phyloP scores from a whole-genome alignment of 305 asterid genomes.

The Caryopteris hybrid region DNA sequence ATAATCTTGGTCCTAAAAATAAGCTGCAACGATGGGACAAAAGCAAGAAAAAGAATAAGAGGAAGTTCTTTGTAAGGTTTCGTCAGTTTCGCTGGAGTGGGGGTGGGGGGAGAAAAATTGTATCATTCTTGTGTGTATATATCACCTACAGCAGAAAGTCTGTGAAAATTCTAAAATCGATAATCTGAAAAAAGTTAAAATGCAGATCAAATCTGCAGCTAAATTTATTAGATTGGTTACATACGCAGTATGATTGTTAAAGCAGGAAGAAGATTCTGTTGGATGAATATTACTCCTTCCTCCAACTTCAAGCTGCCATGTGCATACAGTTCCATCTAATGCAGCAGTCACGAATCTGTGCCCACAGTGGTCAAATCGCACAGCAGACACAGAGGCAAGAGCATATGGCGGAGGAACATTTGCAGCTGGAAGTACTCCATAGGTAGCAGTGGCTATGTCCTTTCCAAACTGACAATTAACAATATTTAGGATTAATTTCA shows the following conservation, averaged over 20 bases:
- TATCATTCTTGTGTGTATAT: background rate
- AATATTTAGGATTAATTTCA: conserved; percentile 24
- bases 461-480: conserved; percentile 71
- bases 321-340: conserved; percentile 91
- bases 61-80: background rate
- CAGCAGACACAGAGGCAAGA: conserved; percentile 88
- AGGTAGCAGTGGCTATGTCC: conserved; percentile 88
- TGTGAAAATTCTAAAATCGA: background rate
- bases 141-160: conserved; percentile 5
- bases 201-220: conserved; percentile 16
- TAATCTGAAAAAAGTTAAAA: conserved; percentile 1
- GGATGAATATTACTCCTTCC: conserved; percentile 91
- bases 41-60: background rate
- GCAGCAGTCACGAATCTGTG: conserved; percentile 95
- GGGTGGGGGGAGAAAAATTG: background rate
- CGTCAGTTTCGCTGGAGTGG: background rate
- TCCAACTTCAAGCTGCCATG: conserved; percentile 99
- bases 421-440: conserved; percentile 98
- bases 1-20: background rate
- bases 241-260: conserved; percentile 87
- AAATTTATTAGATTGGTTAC: conserved; percentile 24
- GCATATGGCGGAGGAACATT: conserved; percentile 93
- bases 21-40: conserved; percentile 1
- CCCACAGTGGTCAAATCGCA: conserved; percentile 87
- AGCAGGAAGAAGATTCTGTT: conserved; percentile 87